A percentile compares a stretch with the other conserved stretches of the same genome.
These are phyloP conservation scores for Jamesozyma rosinii DNA, from an alignment of 805 yeast species.

Conservation along the genomic window DNA sequence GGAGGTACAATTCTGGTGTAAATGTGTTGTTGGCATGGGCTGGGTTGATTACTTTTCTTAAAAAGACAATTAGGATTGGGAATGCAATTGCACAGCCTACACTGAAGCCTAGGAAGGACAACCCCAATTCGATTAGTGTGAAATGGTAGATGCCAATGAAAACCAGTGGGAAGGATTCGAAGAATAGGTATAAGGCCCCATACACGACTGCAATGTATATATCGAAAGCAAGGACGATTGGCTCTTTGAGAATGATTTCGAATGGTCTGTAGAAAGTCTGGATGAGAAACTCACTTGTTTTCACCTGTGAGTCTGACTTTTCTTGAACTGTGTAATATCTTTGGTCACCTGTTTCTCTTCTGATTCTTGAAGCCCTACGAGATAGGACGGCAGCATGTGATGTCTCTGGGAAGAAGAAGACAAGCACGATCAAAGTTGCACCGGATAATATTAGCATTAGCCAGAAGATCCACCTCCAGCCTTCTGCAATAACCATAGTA, in stretches of 20 bases:
- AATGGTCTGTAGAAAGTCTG: constrained; percentile 42
- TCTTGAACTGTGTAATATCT: constrained; percentile 37
- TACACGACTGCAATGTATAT: constrained; percentile 43
- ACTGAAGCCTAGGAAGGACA: constrained; percentile 37
- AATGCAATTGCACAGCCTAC: constrained; percentile 38
- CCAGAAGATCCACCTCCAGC: constrained; percentile 52
- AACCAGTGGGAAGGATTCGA: constrained; percentile 53
- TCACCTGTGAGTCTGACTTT: constrained; percentile 22
- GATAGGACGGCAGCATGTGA: constrained; percentile 37
- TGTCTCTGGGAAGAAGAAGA: constrained; percentile 42
- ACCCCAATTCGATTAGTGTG: constrained; percentile 38
- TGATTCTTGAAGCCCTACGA: constrained; percentile 38
- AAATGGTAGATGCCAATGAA: constrained; percentile 39
- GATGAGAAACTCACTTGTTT: constrained; percentile 13
- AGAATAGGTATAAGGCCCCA: constrained; percentile 45
- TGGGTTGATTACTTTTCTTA: constrained; percentile 23
- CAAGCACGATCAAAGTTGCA: constrained; percentile 29
- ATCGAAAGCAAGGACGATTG: constrained; percentile 45
- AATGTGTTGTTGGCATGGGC: constrained; percentile 22
- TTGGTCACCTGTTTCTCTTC: constrained; percentile 40
- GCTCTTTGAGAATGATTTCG: constrained; percentile 41
- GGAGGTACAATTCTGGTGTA: constrained; percentile 36
- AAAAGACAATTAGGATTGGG: constrained; percentile 17
- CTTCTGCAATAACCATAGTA: constrained; percentile 31
- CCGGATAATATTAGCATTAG: constrained; percentile 30